A percentile compares a stretch with the other conserved stretches of the same genome.
These are phyloP conservation scores for Coemansia sp. DNA, from an alignment of 192 early-diverging fungal species.

Conservation along the genomic window DNA sequence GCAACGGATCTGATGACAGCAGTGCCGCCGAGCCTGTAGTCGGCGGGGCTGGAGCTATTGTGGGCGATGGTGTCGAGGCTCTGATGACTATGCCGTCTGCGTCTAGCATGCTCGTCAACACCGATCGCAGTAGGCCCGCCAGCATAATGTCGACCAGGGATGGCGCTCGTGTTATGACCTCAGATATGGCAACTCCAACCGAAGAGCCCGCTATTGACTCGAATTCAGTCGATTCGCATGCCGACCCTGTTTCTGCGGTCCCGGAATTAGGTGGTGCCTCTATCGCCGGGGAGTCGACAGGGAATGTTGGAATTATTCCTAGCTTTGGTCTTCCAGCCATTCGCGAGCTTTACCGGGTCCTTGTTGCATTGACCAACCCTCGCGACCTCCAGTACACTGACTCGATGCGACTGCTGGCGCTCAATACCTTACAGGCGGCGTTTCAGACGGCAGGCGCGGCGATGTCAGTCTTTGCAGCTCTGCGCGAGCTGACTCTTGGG, in stretches of 20 bases:
- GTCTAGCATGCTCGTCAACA: constrained; percentile 43
- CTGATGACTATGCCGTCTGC: constrained; percentile 37
- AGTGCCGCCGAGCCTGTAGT: not conserved
- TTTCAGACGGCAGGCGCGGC: constrained; percentile 85
- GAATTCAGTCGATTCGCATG: not conserved
- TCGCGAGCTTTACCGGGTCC: constrained; percentile 86
- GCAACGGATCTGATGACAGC: not conserved
- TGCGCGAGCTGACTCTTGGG: constrained; percentile 76
- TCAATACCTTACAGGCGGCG: constrained; percentile 84
- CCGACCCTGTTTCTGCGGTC: not conserved
- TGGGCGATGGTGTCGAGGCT: not conserved
- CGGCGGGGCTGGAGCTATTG: not conserved
- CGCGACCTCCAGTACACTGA: constrained; percentile 92
- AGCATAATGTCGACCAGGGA: constrained; percentile 9
- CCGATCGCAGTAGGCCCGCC: constrained; percentile 19
- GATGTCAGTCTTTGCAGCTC: constrained; percentile 65
- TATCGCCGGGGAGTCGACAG: not conserved
- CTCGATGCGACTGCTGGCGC: constrained; percentile 87
- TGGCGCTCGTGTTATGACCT: not conserved
- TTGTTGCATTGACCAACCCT: constrained; percentile 90
- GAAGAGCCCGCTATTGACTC: not conserved
- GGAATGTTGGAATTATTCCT: not conserved
- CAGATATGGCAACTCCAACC: not conserved
- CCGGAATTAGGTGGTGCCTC: not conserved
- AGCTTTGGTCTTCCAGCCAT: constrained; percentile 81